phyloP scores from a whole-genome alignment of 1,284 basidiomycete genomes.

The Schizophyllum amplum region DNA sequence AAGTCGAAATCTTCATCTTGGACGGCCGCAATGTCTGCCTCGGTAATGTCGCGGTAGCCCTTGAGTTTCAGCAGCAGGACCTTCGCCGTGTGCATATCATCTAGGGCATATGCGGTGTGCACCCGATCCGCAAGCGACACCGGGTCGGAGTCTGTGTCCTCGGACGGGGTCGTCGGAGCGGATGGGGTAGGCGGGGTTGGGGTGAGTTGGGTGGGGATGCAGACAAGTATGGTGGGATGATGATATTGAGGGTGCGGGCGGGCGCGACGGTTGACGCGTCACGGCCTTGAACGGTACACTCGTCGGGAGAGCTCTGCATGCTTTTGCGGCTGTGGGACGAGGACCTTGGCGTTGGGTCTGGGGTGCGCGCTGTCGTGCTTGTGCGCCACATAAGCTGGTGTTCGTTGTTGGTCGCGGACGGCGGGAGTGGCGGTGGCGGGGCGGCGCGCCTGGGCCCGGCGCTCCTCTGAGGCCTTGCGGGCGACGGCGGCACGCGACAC shows the following conservation, averaged over 20 bases:
- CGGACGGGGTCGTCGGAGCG: neutral
- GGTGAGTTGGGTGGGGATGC: neutral
- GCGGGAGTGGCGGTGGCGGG: conserved; percentile 4
- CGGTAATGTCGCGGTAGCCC: conserved; percentile 48
- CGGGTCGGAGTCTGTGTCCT: conserved; percentile 14
- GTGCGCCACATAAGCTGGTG: neutral
- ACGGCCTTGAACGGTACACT: neutral
- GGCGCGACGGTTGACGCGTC: neutral
- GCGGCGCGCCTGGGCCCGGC: conserved; percentile 13
- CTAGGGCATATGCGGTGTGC: conserved; percentile 55
- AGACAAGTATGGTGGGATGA: neutral
- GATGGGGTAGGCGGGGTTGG: neutral
- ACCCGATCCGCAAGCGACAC: conserved; percentile 53
- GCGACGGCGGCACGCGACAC: conserved; percentile 41
- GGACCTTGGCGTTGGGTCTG: neutral
- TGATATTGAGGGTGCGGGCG: neutral
- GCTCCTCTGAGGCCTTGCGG: conserved; percentile 41
- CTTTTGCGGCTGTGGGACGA: neutral
- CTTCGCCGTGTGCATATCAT: conserved; percentile 58
- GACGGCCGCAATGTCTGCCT: conserved; percentile 52
- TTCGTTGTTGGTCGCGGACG: conserved; percentile 4
- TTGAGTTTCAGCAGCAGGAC: conserved; percentile 51
- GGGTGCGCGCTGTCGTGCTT: neutral
- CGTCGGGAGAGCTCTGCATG: neutral
- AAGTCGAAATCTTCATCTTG: conserved; percentile 59